phyloP scores from a whole-genome alignment of 2,329 filamentous ascomycete species.

The Berkeleyomyces rouxiae region DNA sequence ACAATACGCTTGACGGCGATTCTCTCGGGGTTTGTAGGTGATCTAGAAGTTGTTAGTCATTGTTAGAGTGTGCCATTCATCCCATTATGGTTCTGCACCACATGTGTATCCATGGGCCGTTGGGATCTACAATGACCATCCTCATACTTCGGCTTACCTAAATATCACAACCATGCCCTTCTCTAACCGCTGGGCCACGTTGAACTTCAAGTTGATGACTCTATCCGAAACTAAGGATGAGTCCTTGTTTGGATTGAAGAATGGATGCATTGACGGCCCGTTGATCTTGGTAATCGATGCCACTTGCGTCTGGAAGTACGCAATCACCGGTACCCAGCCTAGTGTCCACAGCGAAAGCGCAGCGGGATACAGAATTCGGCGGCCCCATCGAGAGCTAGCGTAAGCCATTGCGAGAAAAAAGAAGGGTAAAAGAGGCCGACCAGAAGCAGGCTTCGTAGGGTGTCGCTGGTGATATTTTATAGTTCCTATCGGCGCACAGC shows the following conservation, averaged over 20 bases:
- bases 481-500: no score
- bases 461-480: no score
- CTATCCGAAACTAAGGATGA: constrained; percentile 36
- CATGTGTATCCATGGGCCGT: not conserved
- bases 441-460: no score
- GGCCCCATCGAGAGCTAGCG: constrained; percentile 3
- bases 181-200: constrained; percentile 38
- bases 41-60: constrained; percentile 29
- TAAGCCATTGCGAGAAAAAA: not conserved
- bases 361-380: constrained; percentile 4
- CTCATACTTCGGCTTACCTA: constrained; percentile 28
- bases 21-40: constrained; percentile 51
- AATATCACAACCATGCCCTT: constrained; percentile 64
- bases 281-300: constrained; percentile 40
- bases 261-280: constrained; percentile 61
- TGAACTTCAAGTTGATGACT: constrained; percentile 43
- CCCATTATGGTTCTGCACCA: no score
- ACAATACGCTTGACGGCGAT: constrained; percentile 70
- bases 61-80: no score
- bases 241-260: constrained; percentile 50
- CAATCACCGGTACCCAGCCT: constrained; percentile 41
- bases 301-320: constrained; percentile 45
- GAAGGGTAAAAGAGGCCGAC: no score
- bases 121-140: not conserved
- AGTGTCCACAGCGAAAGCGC: constrained; percentile 10